These are phyloP conservation scores for Juglanconis juglandina DNA, from an alignment of 2,329 filamentous ascomycete species.

Conservation along the genomic window DNA sequence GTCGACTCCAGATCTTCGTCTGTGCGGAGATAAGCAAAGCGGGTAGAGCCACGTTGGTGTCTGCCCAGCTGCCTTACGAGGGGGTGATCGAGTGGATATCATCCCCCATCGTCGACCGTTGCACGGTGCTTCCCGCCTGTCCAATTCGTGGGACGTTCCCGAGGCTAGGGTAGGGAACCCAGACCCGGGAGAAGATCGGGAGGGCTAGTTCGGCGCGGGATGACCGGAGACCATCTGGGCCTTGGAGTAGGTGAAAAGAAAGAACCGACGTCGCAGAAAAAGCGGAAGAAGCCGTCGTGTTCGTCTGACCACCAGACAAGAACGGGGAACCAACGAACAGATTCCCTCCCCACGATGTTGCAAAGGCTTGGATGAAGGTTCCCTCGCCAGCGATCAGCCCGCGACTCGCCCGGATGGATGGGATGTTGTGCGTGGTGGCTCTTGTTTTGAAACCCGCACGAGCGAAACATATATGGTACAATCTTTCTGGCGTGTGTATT, in stretches of 20 bases:
- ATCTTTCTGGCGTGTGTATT: neutral
- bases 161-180: neutral
- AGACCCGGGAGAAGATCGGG: neutral
- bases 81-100: conserved; percentile 6
- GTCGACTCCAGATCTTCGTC: neutral
- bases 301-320: conserved; percentile 9
- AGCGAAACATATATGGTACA: neutral
- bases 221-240: neutral
- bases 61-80: conserved; percentile 1
- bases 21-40: neutral
- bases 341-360: neutral
- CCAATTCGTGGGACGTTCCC: conserved; percentile 1
- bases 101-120: neutral
- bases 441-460: neutral
- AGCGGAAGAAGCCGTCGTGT: conserved; percentile 15
- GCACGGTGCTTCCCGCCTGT: neutral
- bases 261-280: neutral
- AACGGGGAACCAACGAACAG: neutral
- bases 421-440: neutral
- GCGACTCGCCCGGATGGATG: neutral
- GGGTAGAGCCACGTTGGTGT: conserved; percentile 1
- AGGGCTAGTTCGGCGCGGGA: neutral
- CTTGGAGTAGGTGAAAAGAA: neutral
- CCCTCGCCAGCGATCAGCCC: neutral
- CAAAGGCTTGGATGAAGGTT: neutral